Base-by-base conservation (phyloP, 352 stramenopile species). In the Globisporangium heterothallicum region DNA sequence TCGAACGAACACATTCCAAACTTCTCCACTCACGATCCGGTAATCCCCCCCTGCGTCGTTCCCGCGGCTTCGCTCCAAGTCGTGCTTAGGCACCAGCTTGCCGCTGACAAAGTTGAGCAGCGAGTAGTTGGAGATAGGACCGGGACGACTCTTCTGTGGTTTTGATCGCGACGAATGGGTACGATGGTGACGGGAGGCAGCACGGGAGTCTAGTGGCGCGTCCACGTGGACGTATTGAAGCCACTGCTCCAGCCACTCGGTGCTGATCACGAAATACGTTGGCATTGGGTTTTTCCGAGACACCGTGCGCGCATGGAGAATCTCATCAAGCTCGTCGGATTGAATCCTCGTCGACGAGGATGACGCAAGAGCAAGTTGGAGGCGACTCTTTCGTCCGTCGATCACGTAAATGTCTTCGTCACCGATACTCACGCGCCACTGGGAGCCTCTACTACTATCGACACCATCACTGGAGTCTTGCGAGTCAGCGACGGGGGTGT, bases 41-140 rank as follows among this genome's bases (percentile, higher is more conserved):
- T 83, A 88, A 49, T 86, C 70, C 6, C 72, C 77, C 19, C 54
- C 53, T 7, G 53, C 38, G 12, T 68, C 53, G 19, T 53, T 74
- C 14, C 65, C 72, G 56, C 60, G 66, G 46, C 72, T 81, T 49
- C 68, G 64, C 47, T 64, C 56, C 4, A 88, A 44, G 6, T 59
- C 58, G 12, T 67, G 27, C 45, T 76, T 84, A 0, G 74, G 59
- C 0, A 84, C 52, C 6, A 88, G 61, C 48, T 79, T 69, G 2
- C 78, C 78, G 51, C 74, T 84, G 6, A 81, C 73, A 55, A 86
- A 88, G 30, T 85, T 63, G 8, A 88, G 63, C 26, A 88, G 49
- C n/a, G 53, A 36, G 44, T 88, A 88, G 51, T 88, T 88, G 0
- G 78, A 41, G 30, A 88, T 76, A 2, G 71, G 75, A 10, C 78